Conservation (phyloP, 1,284 basidiomycete species). For the Trichosporon inkin region DNA sequence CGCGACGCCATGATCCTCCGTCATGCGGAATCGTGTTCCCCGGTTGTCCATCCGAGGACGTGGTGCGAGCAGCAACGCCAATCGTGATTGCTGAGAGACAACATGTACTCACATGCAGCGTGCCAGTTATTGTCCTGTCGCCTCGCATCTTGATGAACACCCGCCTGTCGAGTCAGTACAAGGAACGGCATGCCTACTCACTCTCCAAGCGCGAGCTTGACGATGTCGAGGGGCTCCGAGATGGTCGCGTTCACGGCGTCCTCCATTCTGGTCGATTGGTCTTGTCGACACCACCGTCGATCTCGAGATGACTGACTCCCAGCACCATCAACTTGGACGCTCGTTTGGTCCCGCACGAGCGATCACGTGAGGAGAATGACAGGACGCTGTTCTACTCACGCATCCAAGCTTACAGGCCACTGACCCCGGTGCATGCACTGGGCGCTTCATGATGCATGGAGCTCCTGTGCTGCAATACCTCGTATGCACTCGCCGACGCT, state of each 20-base stretch:
- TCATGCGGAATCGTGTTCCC: too few relatives aligned
- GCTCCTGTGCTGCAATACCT: too few relatives aligned
- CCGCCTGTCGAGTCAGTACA: slow-evolving; percentile 31
- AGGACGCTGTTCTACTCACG: too few relatives aligned
- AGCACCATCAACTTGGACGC: background rate
- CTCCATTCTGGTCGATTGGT: slow-evolving; percentile 45
- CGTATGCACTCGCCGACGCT: too few relatives aligned
- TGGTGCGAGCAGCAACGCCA: too few relatives aligned
- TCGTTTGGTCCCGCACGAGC: too few relatives aligned
- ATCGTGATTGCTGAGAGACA: background rate
- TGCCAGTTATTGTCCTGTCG: slow-evolving; percentile 85
- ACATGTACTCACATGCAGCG: slow-evolving; percentile 71
- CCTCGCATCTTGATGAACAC: slow-evolving; percentile 75
- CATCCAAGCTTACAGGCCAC: too few relatives aligned
- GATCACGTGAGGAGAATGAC: too few relatives aligned
- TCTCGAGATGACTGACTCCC: background rate
- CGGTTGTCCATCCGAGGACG: too few relatives aligned
- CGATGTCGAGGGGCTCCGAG: slow-evolving; percentile 96
- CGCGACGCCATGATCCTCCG: too few relatives aligned
- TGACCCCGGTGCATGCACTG: too few relatives aligned
- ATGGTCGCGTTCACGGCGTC: slow-evolving; percentile 63
- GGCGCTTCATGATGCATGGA: too few relatives aligned
- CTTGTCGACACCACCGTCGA: background rate
- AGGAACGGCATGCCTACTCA: slow-evolving; percentile 57
- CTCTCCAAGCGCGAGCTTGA: slow-evolving; percentile 91